phyloP scores from a whole-genome alignment of 2,329 filamentous ascomycete genomes.

The Volutella citrinella region DNA sequence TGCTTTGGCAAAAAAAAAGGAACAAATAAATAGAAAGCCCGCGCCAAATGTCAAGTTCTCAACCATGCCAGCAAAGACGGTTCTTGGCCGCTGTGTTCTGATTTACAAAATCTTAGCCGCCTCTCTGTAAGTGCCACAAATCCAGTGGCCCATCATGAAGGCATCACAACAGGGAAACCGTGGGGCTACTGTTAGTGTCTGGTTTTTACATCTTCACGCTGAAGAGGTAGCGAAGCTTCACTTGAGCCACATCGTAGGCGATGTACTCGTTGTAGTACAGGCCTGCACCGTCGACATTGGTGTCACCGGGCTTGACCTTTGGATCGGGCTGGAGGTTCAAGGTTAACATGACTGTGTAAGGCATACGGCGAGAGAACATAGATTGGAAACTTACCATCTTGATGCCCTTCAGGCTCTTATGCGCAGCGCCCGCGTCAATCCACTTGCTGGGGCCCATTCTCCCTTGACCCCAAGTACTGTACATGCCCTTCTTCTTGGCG shows the following conservation, averaged over 20 bases:
- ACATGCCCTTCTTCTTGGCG: slow-evolving; percentile 57
- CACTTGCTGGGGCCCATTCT: slow-evolving; percentile 61
- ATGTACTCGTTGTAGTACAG: slow-evolving; percentile 74
- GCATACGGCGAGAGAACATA: neutral
- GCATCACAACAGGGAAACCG: no score
- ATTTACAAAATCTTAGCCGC: no score
- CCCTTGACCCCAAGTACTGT: slow-evolving; percentile 71
- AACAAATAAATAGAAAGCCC: no score
- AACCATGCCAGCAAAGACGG: no score
- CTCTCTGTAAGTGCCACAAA: no score
- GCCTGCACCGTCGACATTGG: slow-evolving; percentile 40
- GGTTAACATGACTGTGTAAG: slow-evolving; percentile 2
- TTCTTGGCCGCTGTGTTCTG: no score
- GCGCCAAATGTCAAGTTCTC: no score
- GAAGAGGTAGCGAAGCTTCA: slow-evolving; percentile 68
- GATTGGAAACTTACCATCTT: slow-evolving; percentile 63
- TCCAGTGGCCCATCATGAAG: no score
- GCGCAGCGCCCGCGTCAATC: slow-evolving; percentile 71
- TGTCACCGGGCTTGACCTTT: slow-evolving; percentile 42
- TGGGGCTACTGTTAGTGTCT: no score
- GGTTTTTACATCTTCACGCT: slow-evolving; percentile 55
- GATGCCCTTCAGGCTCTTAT: slow-evolving; percentile 63
- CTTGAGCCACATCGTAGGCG: slow-evolving; percentile 65
- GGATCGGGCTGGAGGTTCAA: slow-evolving; percentile 46
- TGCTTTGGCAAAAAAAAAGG: no score